A percentile compares a stretch with the other conserved stretches of the same genome.
These are phyloP conservation scores for Podospora didyma DNA, from an alignment of 495 filamentous ascomycete species.

Conservation along the genomic window DNA sequence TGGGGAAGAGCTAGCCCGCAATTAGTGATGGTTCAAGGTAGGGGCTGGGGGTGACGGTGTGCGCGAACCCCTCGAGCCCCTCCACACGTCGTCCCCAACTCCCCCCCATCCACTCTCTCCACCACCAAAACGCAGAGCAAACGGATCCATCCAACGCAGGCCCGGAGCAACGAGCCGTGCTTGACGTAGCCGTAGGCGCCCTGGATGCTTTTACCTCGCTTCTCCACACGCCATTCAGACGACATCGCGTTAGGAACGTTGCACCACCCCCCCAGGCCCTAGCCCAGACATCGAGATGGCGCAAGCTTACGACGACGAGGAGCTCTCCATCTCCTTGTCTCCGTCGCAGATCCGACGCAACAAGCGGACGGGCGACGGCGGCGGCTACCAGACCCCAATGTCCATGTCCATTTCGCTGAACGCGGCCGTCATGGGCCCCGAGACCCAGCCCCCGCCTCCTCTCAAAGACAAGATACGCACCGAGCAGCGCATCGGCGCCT, in stretches of 20 bases:
- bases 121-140: too few species aligned
- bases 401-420: constrained; percentile 21
- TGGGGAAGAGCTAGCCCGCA: too few species aligned
- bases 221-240: constrained; percentile 1
- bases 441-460: constrained; percentile 25
- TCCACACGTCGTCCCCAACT: too few species aligned
- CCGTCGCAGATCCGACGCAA: constrained; percentile 57
- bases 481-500: constrained; percentile 83
- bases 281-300: constrained; percentile 41
- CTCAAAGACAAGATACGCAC: constrained; percentile 45
- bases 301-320: constrained; percentile 73
- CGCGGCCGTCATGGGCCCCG: constrained; percentile 27
- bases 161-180: too few species aligned
- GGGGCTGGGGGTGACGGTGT: too few species aligned
- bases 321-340: constrained; percentile 82
- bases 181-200: too few species aligned
- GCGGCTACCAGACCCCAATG: constrained; percentile 23
- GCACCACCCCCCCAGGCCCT: neutral
- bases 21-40: too few species aligned
- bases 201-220: neutral
- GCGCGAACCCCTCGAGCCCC: too few species aligned
- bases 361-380: constrained; percentile 23
- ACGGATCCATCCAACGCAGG: too few species aligned
- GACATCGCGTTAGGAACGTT: neutral
- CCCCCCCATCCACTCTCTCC: too few species aligned